These are phyloP conservation scores for Lentinula raphanica DNA, from an alignment of 768 basidiomycete species.

Conservation along the genomic window DNA sequence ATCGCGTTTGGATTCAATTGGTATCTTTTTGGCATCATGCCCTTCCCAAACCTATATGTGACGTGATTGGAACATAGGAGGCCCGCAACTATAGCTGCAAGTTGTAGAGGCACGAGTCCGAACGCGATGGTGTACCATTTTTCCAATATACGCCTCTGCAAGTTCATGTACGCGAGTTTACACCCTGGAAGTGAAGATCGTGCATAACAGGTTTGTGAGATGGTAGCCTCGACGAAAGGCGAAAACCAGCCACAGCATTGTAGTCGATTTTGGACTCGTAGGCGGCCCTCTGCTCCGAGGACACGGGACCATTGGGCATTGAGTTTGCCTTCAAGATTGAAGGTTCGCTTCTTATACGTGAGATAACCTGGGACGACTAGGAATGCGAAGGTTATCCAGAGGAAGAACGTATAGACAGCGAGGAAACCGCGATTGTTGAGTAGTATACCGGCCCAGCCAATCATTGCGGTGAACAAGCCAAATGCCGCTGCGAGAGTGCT, in stretches of 20 bases:
- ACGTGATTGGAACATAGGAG: constrained; percentile 79
- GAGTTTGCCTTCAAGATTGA: constrained; percentile 70
- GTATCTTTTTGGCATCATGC: constrained; percentile 86
- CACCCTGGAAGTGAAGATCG: constrained; percentile 68
- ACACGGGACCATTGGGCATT: constrained; percentile 67
- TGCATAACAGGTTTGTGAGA: constrained; percentile 68
- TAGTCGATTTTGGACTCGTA: constrained; percentile 69
- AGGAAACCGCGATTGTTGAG: constrained; percentile 83
- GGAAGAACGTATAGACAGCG: constrained; percentile 69
- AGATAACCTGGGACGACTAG: constrained; percentile 74
- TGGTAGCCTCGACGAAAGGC: constrained; percentile 74
- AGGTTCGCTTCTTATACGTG: constrained; percentile 59
- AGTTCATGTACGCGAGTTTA: constrained; percentile 56
- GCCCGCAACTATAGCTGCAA: constrained; percentile 55
- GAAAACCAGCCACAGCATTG: constrained; percentile 76
- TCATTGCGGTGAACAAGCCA: constrained; percentile 57
- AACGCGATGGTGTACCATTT: constrained; percentile 67
- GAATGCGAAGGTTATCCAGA: constrained; percentile 70
- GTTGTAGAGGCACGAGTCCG: constrained; percentile 61
- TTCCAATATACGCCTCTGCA: constrained; percentile 42
- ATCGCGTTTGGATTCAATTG: constrained; percentile 67
- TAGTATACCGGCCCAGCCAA: constrained; percentile 76
- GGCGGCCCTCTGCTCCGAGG: constrained; percentile 53
- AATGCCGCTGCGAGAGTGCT: constrained; percentile 62
- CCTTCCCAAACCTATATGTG: constrained; percentile 84